Evolutionary conservation across 2,329 filamentous ascomycete genomes (phyloP).

Genomic region (Sporothrix pallida): DNA sequence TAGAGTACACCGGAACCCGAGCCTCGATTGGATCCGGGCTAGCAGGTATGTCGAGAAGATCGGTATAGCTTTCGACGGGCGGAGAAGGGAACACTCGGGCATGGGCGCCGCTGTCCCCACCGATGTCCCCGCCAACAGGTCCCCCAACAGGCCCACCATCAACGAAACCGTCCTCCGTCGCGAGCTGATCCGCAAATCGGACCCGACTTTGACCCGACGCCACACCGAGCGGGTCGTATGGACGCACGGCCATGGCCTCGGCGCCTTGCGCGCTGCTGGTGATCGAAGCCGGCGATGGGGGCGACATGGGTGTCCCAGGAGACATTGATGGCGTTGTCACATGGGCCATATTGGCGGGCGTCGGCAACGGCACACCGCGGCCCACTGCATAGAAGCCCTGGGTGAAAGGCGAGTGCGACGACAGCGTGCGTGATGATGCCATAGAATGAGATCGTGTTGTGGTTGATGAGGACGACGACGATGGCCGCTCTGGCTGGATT

Average conservation of each 20-base stretch:
- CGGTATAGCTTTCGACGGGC: neutral
- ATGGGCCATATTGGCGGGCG: neutral
- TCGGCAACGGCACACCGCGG: neutral
- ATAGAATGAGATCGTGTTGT: neutral
- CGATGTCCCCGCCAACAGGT: neutral
- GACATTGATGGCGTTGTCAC: conserved; percentile 5
- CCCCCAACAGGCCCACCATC: neutral
- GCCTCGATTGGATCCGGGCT: neutral
- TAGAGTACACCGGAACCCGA: neutral
- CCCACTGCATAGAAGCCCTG: conserved; percentile 19
- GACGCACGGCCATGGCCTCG: neutral
- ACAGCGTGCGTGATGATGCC: neutral
- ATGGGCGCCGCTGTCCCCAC: neutral
- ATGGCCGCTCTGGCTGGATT: neutral
- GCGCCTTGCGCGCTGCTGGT: neutral
- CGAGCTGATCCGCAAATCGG: neutral
- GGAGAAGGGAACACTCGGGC: neutral
- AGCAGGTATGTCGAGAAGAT: neutral
- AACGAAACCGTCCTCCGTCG: too few relatives aligned
- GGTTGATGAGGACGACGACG: neutral
- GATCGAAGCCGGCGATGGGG: neutral
- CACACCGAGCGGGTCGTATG: neutral
- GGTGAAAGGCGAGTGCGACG: neutral
- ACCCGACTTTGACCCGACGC: neutral
- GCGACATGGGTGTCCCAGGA: neutral